Evolutionary conservation across 305 asterid species (phyloP), one percentile per base, ranked within the genome.

Genomic region (Rubia tinctorum): DNA sequence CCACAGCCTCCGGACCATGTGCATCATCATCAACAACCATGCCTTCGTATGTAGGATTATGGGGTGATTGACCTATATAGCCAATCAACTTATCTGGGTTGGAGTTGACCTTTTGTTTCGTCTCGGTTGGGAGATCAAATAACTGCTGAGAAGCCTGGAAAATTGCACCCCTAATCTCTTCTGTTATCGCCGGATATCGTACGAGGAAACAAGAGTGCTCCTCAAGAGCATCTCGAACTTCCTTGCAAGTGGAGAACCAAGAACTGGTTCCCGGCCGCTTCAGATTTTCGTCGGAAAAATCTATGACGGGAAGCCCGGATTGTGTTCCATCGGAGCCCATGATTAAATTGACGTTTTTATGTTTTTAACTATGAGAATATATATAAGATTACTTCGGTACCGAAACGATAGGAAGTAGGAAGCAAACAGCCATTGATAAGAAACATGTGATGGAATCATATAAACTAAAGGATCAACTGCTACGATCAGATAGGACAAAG

Each of bases 1-100:
- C 14, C 13, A 78, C 77, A 34, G 82, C 86, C 55, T 80, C 76
- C 1, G 8, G 58, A 55, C 80, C 81, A 1, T 75, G 78, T 4
- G 88, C 72, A 66, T 82, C 73, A 66, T 83, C 73, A 68, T 84
- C 90, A 65, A 88, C 78, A 27, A 85, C 90, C 37, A 88, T 20
- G 55, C 88, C 80, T 79, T 88, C 94, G 53, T 83, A 83, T 27
- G 84, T 61, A 18, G 93, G 88, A 30, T 83, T 71, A 8, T 51
- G 0, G 13, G 86, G 77, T 47, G 12, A 43, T 51, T 81, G 80
- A 2, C 88, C 73, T 1, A 18, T 9, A 6, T 69, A 86, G 20
- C 86, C 87, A 3, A 86, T 88, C 30, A 83, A 84, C 0, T 82
- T 71, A 2, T 86, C 87, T 6, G 86, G 82, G 53, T 71, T 73